Percentiles rank a stretch among this genome's conserved stretches.
Evolutionary conservation across 2,329 filamentous ascomycete genomes (phyloP).

Genomic region (Metarhizium anisopliae): DNA sequence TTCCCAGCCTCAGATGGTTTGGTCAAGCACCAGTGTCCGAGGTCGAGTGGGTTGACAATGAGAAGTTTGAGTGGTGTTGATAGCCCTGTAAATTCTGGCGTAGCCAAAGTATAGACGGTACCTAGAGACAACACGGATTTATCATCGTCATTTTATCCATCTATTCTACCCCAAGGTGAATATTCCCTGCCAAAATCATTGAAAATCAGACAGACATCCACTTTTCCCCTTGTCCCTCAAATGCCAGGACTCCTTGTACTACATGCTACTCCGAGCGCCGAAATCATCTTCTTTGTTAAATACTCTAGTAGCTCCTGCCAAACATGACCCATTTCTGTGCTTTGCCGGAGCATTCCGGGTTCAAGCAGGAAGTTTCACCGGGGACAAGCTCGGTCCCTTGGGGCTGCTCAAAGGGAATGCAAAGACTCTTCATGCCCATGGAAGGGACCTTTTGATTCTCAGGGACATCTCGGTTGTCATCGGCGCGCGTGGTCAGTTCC

Average conservation of each 20-base stretch:
- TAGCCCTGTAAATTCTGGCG: neutral
- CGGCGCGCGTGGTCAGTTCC: slow-evolving; percentile 74
- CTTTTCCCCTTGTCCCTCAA: neutral
- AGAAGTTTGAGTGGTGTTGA: slow-evolving; percentile 73
- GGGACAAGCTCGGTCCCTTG: slow-evolving; percentile 54
- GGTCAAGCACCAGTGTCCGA: slow-evolving; percentile 40
- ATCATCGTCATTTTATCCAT: slow-evolving; percentile 2
- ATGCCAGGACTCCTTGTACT: neutral
- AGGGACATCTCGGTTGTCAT: slow-evolving; percentile 44
- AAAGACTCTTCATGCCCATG: slow-evolving; percentile 63
- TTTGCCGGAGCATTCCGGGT: slow-evolving; percentile 68
- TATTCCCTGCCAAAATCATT: neutral
- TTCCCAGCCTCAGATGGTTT: slow-evolving; percentile 66
- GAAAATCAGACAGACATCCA: neutral
- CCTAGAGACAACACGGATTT: neutral
- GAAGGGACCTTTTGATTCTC: slow-evolving; percentile 45
- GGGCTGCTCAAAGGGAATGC: slow-evolving; percentile 75
- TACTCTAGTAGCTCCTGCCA: slow-evolving; percentile 57
- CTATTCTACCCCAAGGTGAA: neutral
- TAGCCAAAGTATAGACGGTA: neutral
- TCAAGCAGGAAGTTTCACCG: slow-evolving; percentile 85
- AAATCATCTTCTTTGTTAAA: neutral
- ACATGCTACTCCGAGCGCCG: slow-evolving; percentile 5
- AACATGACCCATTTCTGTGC: slow-evolving; percentile 92
- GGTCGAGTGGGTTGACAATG: slow-evolving; percentile 65